Base-by-base conservation (phyloP, 2,329 filamentous ascomycete genomes). In the Alternaria burnsii region DNA sequence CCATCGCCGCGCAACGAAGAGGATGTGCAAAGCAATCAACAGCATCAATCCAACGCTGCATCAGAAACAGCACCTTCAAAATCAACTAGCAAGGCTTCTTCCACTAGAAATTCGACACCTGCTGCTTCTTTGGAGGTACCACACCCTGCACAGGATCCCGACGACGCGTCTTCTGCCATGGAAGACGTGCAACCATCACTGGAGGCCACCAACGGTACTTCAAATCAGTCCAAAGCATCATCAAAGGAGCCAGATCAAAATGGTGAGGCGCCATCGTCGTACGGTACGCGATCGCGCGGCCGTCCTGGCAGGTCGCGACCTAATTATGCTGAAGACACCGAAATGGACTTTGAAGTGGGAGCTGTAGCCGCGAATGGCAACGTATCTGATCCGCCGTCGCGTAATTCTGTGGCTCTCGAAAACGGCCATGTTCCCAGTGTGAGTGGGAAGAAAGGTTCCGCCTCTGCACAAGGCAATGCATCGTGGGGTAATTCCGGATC, bases 251-350 rank as follows among this genome's bases (percentile, higher is more conserved):
- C 72, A 54, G 73, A 74, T 51, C 74, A 74, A 52, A 61, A 71
- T 50, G 70, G 74, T 44, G 71, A 90, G 52, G 89, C 88, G 69
- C 89, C 88, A 48, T 65, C 62, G 22, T 65, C 62, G 6, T 97
- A 99, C 80, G 94, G 94, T 74, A 99, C 95, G 77, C 91, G 94
- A 72, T 97, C 94, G 71, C 91, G 95, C 78, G 97, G 97, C 80
- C 90, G 94, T 74, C 89, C 87, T 59, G 91, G 91, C 72, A 88
- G 86, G 68, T 86, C 91, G 70, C 91, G 95, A 69, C 89, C 91
- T 68, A 99, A 99, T 80, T 99, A 99, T 80, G 94, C 95, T 52
- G 95, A 99, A 80, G 94, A 97, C 79, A 85, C 94, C 69, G 94
- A 98, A 73, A 88, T 92, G 79, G 95, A 98, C 76, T 92, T 93